These are phyloP conservation scores for Cephalotrichum gorgonifer DNA, from an alignment of 2,329 filamentous ascomycete species.

Conservation along the genomic window DNA sequence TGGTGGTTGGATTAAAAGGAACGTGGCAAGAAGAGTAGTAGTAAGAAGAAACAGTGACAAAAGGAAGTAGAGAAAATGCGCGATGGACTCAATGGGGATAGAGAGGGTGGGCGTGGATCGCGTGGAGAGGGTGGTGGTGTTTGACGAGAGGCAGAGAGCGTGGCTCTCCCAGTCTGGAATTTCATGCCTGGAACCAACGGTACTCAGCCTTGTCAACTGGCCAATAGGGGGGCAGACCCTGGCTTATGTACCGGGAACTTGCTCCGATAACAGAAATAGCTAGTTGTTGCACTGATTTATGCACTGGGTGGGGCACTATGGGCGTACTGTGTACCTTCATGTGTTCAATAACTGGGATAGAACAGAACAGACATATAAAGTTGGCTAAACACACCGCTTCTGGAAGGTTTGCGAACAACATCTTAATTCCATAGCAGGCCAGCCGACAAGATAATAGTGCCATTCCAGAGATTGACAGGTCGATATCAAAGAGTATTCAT, in stretches of 20 bases:
- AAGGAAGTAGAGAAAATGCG: slow-evolving; percentile 1
- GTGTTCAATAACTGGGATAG: too few species aligned
- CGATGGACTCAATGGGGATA: slow-evolving; percentile 1
- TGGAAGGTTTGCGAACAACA: too few species aligned
- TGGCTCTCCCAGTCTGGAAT: slow-evolving; percentile 4
- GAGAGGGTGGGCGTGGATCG: background rate
- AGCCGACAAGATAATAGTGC: too few species aligned
- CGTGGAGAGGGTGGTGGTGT: slow-evolving; percentile 3
- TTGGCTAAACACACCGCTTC: too few species aligned
- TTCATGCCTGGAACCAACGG: background rate
- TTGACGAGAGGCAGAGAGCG: background rate
- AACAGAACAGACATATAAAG: too few species aligned
- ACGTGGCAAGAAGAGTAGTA: background rate
- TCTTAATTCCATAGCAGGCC: too few species aligned
- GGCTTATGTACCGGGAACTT: background rate
- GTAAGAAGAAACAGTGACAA: slow-evolving; percentile 4
- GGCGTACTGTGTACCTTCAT: too few species aligned
- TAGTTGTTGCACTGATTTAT: too few species aligned
- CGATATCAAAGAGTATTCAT: too few species aligned
- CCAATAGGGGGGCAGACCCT: background rate
- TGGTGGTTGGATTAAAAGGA: background rate
- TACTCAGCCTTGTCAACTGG: background rate
- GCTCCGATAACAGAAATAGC: background rate
- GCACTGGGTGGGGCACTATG: too few species aligned
- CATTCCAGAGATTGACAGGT: too few species aligned